Evolutionary conservation across 495 filamentous ascomycete genomes (phyloP), one percentile per base, ranked within the genome.

Genomic region (Penicillium bialowiezense): DNA sequence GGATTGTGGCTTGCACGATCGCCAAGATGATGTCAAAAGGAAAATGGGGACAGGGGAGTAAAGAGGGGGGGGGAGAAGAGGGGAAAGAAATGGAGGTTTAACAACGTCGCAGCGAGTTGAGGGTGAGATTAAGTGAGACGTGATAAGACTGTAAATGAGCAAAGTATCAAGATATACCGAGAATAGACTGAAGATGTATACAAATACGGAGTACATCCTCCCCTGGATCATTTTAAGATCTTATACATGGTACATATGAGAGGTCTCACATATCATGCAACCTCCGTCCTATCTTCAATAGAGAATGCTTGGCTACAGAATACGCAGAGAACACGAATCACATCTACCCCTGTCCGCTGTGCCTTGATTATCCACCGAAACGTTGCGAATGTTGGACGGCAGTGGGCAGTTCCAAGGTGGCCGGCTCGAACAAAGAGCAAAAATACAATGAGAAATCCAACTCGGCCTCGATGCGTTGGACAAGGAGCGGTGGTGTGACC

Each of bases 271-370:
- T 47, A 28, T 39, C 46, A 53, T 52, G 41, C 33, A 32, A 28
- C 39, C 44, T 54, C 32, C 32, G 42, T 43, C 52, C 50, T 51
- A 60, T 63, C 51, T 60, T n/a, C 35, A 28, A 47, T 29, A 21
- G 37, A 60, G 60, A 63, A 63, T 63, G 60, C 60, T 58, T 60
- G 57, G 56, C 59, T 50, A 37, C 39, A 33, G 44, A 32, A 43
- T 31, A 44, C 18, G 29, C 35, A 42, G 50, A 48, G 31, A 51
- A 46, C 36, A 62, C 19, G 42, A 32, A 12, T 10, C 7, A 32
- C 29, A 5, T 10, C 12, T 7, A 4, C 29, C 29, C 29, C 29
- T 32, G 24, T 9, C 24, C 9, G 29, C 29, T 32, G 29, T 10
- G 29, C 29, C 29, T 32, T 32, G 29, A 32, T 32, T 10, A 28